A percentile compares a stretch with the other conserved stretches of the same genome.
Evolutionary conservation across 495 filamentous ascomycete species (phyloP).

Genomic region (Podospora didyma): DNA sequence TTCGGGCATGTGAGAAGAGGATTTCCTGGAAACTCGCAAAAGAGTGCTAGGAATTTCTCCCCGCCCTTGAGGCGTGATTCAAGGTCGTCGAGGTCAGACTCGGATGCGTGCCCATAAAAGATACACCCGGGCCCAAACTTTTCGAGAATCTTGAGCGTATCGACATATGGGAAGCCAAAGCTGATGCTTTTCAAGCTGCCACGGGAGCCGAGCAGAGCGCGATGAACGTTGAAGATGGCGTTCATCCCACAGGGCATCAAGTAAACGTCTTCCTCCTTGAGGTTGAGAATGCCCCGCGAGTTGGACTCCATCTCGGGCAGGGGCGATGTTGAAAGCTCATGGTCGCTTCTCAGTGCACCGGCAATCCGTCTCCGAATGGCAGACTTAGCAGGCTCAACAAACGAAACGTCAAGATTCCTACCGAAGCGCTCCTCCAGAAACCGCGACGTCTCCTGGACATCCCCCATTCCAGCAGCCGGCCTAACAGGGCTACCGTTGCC

Average conservation of each 20-base stretch:
- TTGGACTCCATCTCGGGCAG: slow-evolving; percentile 38
- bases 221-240: slow-evolving; percentile 86
- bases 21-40: slow-evolving; percentile 94
- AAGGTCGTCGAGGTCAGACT: slow-evolving; percentile 81
- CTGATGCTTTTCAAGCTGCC: slow-evolving; percentile 63
- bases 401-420: slow-evolving; percentile 74
- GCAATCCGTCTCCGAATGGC: slow-evolving; percentile 86
- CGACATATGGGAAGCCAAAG: slow-evolving; percentile 89
- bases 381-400: slow-evolving; percentile 75
- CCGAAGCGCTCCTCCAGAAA: slow-evolving; percentile 96
- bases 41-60: slow-evolving; percentile 77
- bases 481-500: slow-evolving; percentile 5
- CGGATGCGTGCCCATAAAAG: slow-evolving; percentile 84
- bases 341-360: slow-evolving; percentile 71
- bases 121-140: slow-evolving; percentile 90
- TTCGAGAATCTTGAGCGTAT: slow-evolving; percentile 89
- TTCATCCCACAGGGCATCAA: slow-evolving; percentile 90
- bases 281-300: slow-evolving; percentile 57
- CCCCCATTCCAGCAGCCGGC: slow-evolving; percentile 14
- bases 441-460: slow-evolving; percentile 59
- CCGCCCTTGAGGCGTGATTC: slow-evolving; percentile 66
- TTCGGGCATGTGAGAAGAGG: slow-evolving; percentile 83
- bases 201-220: slow-evolving; percentile 58
- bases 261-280: slow-evolving; percentile 85
- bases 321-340: slow-evolving; percentile 50